phyloP scores from a whole-genome alignment of 2,329 filamentous ascomycete genomes.

The Monilinia aucupariae region DNA sequence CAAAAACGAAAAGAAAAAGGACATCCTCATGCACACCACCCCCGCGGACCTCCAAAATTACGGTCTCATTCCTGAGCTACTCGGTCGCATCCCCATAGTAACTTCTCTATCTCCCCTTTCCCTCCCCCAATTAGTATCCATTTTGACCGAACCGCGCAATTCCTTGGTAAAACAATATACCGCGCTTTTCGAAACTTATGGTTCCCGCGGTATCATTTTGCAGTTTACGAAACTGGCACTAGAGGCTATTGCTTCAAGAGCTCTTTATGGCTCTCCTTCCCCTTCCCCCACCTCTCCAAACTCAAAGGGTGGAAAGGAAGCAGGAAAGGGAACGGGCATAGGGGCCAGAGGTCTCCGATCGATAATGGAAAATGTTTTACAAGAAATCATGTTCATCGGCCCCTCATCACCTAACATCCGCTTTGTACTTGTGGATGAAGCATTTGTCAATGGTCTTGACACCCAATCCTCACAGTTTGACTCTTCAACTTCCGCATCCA shows the following conservation, averaged over 20 bases:
- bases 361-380: constrained; percentile 72
- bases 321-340: neutral
- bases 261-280: constrained; percentile 41
- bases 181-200: constrained; percentile 72
- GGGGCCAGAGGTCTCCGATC: constrained; percentile 75
- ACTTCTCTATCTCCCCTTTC: constrained; percentile 76
- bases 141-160: constrained; percentile 89
- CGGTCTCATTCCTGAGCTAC: constrained; percentile 90
- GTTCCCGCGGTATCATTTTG: constrained; percentile 64
- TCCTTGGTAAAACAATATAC: constrained; percentile 84
- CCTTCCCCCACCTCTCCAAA: neutral
- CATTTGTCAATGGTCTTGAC: constrained; percentile 21
- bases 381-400: constrained; percentile 76
- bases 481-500: neutral
- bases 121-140: constrained; percentile 65
- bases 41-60: constrained; percentile 75
- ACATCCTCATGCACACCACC: constrained; percentile 50
- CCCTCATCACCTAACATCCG: constrained; percentile 53
- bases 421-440: constrained; percentile 69
- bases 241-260: constrained; percentile 65
- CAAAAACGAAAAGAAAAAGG: constrained; percentile 33
- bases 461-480: neutral
- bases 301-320: neutral
- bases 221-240: constrained; percentile 78
- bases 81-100: constrained; percentile 89